Evolutionary conservation across 176 grass and related monocot genomes (phyloP), one percentile per base, ranked within the genome.

Genomic region (Ensete glaucum): DNA sequence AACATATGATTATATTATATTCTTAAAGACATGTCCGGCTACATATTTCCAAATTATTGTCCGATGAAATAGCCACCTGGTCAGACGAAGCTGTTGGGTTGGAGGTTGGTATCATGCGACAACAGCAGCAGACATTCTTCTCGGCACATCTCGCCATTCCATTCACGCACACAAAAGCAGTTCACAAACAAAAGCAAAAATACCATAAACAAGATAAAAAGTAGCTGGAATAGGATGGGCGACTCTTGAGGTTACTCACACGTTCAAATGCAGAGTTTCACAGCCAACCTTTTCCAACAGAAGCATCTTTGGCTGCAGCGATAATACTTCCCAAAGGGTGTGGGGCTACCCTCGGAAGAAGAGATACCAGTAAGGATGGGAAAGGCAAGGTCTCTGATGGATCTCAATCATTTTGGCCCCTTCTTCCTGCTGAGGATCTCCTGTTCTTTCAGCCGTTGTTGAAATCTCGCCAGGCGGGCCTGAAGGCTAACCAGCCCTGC

Each of bases 361-460:
- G 25, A 22, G 23, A 65, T 65, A 65, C 21, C 63, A 65, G 25
- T 1, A 11, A 25, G 63, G 11, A 25, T 11, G 25, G 27, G 15
- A 50, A 1, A 9, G 9, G 51, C 8, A 70, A 51, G 23, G n/a
- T 65, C 24, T 65, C 22, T 27, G 10, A 10, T 65, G 22, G 2
- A 60, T n/a, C 12, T 0, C 1, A 52, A 48, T 25, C 20, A 70
- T 52, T 52, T 50, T 19, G 75, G 75, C 50, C 59, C 75, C 26
- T 94, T 99, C 77, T 94, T 99, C 53, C 88, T 91, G 81, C 90
- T 85, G 23, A 94, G 90, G 68, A 99, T 99, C 81, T 94, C 95
- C 64, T 99, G 90, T 62, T 94, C 95, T 88, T 99, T 99, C 9
- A 99, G 90, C 43, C 84, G 86, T 25, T 99, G 95, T 25, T 99